These are phyloP conservation scores for Gynostemma pentaphyllum DNA, from an alignment of 306 rosid genomes.

Conservation along the genomic window DNA sequence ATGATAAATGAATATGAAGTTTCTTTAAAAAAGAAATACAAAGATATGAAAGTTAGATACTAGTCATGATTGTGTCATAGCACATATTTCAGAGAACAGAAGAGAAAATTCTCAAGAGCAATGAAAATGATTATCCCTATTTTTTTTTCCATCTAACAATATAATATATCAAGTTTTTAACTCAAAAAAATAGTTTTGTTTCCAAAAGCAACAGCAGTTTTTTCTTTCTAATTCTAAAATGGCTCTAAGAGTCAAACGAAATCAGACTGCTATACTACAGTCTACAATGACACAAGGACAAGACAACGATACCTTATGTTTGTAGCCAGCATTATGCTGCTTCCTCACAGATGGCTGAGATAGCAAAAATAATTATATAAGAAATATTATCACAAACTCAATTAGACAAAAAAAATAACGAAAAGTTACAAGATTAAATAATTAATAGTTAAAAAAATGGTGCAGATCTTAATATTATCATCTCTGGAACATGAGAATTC, in stretches of 20 bases:
- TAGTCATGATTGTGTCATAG: neutral
- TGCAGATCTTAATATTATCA: neutral
- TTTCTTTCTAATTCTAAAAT: neutral
- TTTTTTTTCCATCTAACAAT: neutral
- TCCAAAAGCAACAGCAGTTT: too few species aligned
- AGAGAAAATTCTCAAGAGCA: neutral
- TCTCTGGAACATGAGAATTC: neutral
- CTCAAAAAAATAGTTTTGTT: neutral
- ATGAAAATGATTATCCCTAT: neutral
- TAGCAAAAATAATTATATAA: neutral
- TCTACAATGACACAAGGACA: neutral
- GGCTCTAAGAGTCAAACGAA: neutral
- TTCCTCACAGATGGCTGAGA: slow-evolving; percentile 94
- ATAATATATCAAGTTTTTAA: neutral
- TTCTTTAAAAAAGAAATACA: neutral
- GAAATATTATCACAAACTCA: neutral
- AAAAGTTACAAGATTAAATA: neutral
- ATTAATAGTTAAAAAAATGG: neutral
- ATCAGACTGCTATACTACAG: neutral
- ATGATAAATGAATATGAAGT: neutral
- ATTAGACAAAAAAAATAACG: neutral
- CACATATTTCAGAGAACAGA: neutral
- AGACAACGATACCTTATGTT: slow-evolving; percentile 58
- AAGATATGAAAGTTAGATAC: neutral
- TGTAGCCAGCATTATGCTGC: slow-evolving; percentile 97